Percentiles rank a stretch among this genome's conserved stretches.
phyloP scores from a whole-genome alignment of 148 eudicot species.

The Hydrangea macrophylla region DNA sequence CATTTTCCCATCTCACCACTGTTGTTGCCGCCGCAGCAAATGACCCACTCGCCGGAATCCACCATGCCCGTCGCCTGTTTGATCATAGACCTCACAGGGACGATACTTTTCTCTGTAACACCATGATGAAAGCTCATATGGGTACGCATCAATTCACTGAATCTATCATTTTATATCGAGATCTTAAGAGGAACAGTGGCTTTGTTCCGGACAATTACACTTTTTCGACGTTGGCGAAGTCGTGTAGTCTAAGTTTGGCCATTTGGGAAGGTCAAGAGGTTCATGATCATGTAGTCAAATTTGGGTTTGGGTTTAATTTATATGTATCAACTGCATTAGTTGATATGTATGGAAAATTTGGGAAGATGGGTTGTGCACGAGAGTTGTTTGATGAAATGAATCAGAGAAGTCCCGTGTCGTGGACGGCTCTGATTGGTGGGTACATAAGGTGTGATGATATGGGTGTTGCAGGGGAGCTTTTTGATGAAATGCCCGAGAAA shows the following conservation, averaged over 20 bases:
- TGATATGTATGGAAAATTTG: slow-evolving; percentile 70
- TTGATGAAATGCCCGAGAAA: slow-evolving; percentile 57
- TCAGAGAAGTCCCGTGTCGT: slow-evolving; percentile 62
- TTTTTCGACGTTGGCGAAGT: slow-evolving; percentile 49
- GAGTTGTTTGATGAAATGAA: slow-evolving; percentile 70
- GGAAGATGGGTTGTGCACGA: slow-evolving; percentile 45
- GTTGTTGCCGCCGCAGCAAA: background rate
- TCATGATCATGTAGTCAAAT: slow-evolving; percentile 50
- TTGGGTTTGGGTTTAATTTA: slow-evolving; percentile 56
- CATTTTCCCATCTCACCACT: slow-evolving; percentile 29
- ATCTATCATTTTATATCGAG: slow-evolving; percentile 37
- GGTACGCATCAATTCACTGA: slow-evolving; percentile 38
- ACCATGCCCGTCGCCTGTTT: slow-evolving; percentile 64
- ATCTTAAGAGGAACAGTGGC: slow-evolving; percentile 30
- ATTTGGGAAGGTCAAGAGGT: slow-evolving; percentile 47
- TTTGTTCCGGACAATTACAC: slow-evolving; percentile 68
- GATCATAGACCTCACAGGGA: slow-evolving; percentile 39
- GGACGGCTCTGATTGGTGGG: slow-evolving; percentile 76
- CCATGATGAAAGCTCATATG: slow-evolving; percentile 55
- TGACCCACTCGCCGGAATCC: slow-evolving; percentile 16
- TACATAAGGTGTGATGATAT: slow-evolving; percentile 56
- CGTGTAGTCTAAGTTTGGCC: slow-evolving; percentile 41
- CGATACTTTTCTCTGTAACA: slow-evolving; percentile 59
- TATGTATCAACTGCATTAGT: slow-evolving; percentile 58
- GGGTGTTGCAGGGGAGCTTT: slow-evolving; percentile 38